A percentile compares a stretch with the other conserved stretches of the same genome.
These are phyloP conservation scores for Heliamphora pulchella DNA, from an alignment of 179 eudicot genomes.

Conservation along the genomic window DNA sequence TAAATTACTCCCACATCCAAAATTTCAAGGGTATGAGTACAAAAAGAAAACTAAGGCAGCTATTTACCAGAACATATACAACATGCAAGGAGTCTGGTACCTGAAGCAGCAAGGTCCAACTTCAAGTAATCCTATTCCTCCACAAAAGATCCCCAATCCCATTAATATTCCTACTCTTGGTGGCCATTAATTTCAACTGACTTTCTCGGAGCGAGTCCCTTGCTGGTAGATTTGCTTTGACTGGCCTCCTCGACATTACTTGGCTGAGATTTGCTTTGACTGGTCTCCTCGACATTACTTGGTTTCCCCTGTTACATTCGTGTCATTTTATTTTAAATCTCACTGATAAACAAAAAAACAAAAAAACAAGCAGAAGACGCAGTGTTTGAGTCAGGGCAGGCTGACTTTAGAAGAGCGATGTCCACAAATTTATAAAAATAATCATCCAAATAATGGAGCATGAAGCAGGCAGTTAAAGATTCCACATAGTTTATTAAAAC, in stretches of 20 bases:
- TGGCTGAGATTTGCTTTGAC: neutral
- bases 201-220: slow-evolving; percentile 9
- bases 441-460: neutral
- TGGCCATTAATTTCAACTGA: slow-evolving; percentile 10
- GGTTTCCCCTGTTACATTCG: slow-evolving; percentile 23
- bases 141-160: neutral
- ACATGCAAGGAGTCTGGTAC: slow-evolving; percentile 6
- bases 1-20: slow-evolving; percentile 8
- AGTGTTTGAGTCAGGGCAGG: neutral
- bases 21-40: slow-evolving; percentile 3
- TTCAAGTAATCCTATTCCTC: neutral
- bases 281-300: slow-evolving; percentile 16
- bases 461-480: neutral
- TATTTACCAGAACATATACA: slow-evolving; percentile 22
- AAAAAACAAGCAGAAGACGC: neutral
- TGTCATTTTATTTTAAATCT: slow-evolving; percentile 1
- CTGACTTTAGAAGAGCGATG: neutral
- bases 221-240: slow-evolving; percentile 19
- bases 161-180: slow-evolving; percentile 18
- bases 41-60: slow-evolving; percentile 8
- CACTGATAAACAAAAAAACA: neutral
- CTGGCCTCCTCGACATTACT: slow-evolving; percentile 16
- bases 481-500: neutral
- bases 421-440: neutral
- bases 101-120: slow-evolving; percentile 7